A percentile compares a stretch with the other conserved stretches of the same genome.
Evolutionary conservation across 108 stramenopile species (phyloP).

Genomic region (Cyclotella sp.): DNA sequence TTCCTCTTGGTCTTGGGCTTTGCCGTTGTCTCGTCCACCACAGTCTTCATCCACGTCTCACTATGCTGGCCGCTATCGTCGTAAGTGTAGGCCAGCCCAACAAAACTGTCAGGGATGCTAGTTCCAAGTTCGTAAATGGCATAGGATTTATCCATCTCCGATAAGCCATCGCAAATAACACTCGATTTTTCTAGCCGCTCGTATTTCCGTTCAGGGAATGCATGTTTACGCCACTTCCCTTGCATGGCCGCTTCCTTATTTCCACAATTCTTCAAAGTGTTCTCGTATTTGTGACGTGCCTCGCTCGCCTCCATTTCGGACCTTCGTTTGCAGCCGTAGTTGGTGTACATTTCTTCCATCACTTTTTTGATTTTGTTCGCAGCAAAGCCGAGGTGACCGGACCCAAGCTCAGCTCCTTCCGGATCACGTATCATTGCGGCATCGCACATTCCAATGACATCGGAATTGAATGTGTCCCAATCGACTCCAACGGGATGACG

Average conservation of each 20-base stretch:
- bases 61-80: conserved; percentile 79
- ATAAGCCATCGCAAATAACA: conserved; percentile 81
- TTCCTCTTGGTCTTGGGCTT: conserved; percentile 27
- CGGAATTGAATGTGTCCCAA: conserved; percentile 74
- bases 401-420: conserved; percentile 33
- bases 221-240: conserved; percentile 64
- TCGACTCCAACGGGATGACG: conserved; percentile 70
- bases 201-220: conserved; percentile 84
- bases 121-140: conserved; percentile 83
- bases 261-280: conserved; percentile 44
- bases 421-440: conserved; percentile 61
- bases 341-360: conserved; percentile 69
- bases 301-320: conserved; percentile 71
- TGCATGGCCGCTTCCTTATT: conserved; percentile 84
- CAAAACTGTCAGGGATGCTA: conserved; percentile 74
- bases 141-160: conserved; percentile 75
- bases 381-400: conserved; percentile 63
- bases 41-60: conserved; percentile 91
- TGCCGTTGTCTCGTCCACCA: conserved; percentile 58
- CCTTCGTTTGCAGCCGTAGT: conserved; percentile 60
- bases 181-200: conserved; percentile 64
- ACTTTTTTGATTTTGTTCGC: conserved; percentile 68
- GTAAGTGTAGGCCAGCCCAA: conserved; percentile 81
- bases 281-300: conserved; percentile 58
- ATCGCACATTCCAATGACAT: conserved; percentile 79